Evolutionary conservation across 108 stramenopile species (phyloP).

Genomic region (Mediolabrus comicus): DNA sequence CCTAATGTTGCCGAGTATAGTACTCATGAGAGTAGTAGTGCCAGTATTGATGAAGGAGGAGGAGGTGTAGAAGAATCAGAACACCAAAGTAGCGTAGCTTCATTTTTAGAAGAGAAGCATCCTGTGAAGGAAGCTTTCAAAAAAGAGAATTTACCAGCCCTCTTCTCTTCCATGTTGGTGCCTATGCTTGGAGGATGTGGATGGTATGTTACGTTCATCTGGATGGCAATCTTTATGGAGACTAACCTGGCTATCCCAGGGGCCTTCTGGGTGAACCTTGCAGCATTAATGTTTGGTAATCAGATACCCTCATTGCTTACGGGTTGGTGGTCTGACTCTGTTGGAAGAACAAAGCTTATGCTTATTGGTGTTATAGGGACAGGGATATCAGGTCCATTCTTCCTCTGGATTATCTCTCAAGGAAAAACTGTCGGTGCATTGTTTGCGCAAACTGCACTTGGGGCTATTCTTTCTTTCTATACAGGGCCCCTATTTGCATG

Average conservation of each 20-base stretch:
- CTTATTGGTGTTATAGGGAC: slow-evolving; percentile 36
- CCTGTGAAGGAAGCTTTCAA: slow-evolving; percentile 53
- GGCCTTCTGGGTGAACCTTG: slow-evolving; percentile 70
- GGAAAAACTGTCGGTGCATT: slow-evolving; percentile 43
- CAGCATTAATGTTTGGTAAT: slow-evolving; percentile 43
- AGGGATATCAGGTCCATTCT: slow-evolving; percentile 44
- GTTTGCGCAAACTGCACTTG: slow-evolving; percentile 53
- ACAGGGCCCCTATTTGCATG: slow-evolving; percentile 66
- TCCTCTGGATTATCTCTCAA: slow-evolving; percentile 47
- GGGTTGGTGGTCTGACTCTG: slow-evolving; percentile 55
- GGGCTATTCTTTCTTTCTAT: slow-evolving; percentile 53
- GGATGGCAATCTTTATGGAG: slow-evolving; percentile 71
- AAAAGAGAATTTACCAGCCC: slow-evolving; percentile 49
- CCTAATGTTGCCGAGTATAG: slow-evolving; percentile 45
- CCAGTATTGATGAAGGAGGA: background rate
- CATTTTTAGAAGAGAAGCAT: slow-evolving; percentile 19
- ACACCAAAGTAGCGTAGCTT: background rate
- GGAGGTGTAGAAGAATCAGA: background rate
- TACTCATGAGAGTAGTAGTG: background rate
- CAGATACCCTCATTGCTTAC: slow-evolving; percentile 41
- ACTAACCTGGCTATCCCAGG: slow-evolving; percentile 47
- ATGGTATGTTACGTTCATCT: slow-evolving; percentile 64
- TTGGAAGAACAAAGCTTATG: slow-evolving; percentile 58
- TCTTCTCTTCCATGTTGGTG: slow-evolving; percentile 45
- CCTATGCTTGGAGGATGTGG: slow-evolving; percentile 64